A percentile compares a stretch with the other conserved stretches of the same genome.
These are phyloP conservation scores for Ensete glaucum DNA, from an alignment of 176 grass and related monocot genomes.

Conservation along the genomic window DNA sequence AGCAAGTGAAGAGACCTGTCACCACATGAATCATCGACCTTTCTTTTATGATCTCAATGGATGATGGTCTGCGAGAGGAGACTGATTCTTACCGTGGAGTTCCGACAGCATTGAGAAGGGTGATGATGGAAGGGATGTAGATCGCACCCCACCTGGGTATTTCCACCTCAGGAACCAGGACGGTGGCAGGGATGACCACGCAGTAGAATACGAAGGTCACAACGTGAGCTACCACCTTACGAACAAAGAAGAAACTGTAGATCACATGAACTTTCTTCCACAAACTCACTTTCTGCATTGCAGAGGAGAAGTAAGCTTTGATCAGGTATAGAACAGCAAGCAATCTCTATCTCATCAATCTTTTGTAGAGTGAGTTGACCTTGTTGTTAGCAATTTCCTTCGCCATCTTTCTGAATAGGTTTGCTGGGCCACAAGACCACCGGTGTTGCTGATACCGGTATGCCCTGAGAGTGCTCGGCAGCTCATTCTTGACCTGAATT, in stretches of 20 bases:
- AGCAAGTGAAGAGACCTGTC: slow-evolving; percentile 71
- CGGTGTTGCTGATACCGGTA: not conserved
- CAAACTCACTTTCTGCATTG: slow-evolving; percentile 31
- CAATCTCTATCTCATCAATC: not conserved
- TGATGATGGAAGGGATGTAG: slow-evolving; percentile 33
- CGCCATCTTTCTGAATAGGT: not conserved
- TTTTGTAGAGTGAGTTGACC: not conserved
- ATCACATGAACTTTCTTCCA: slow-evolving; percentile 58
- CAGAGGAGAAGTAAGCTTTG: not conserved
- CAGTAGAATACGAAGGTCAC: slow-evolving; percentile 69
- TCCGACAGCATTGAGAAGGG: slow-evolving; percentile 42
- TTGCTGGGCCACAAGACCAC: slow-evolving; percentile 2
- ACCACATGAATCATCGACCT: no score
- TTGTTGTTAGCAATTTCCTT: not conserved
- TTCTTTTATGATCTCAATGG: no score
- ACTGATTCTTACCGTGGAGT: slow-evolving; percentile 38
- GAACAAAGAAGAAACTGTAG: slow-evolving; percentile 55
- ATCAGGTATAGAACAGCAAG: not conserved
- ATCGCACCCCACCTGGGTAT: slow-evolving; percentile 44
- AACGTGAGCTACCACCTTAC: slow-evolving; percentile 35
- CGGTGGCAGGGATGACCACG: slow-evolving; percentile 32
- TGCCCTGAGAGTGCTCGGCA: not conserved
- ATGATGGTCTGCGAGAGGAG: no score
- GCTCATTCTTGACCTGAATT: not conserved
- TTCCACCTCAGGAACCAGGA: slow-evolving; percentile 37